Percentiles rank a stretch among this genome's conserved stretches.
Conservation (phyloP, 1,139 yeast genomes). For the Candida mesenterica region DNA sequence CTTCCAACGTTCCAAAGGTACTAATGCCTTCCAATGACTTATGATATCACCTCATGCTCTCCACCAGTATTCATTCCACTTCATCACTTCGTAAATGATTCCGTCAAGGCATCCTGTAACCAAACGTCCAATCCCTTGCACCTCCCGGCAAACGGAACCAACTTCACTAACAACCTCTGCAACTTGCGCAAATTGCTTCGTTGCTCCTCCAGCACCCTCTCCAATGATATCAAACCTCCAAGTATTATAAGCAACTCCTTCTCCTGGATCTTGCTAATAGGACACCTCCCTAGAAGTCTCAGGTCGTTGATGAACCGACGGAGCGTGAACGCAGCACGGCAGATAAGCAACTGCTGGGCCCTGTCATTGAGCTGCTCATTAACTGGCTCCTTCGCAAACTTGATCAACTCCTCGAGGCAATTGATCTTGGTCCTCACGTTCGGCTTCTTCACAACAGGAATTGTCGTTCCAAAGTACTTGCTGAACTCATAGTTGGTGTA, state of each 20-base stretch:
- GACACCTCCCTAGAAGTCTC: slow-evolving; percentile 28
- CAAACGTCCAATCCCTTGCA: slow-evolving; percentile 16
- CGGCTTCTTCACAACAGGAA: slow-evolving; percentile 21
- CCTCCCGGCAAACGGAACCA: slow-evolving; percentile 25
- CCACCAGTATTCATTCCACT: no score
- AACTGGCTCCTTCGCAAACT: slow-evolving; percentile 15
- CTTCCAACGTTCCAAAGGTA: no score
- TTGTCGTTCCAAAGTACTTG: slow-evolving; percentile 34
- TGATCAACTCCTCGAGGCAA: slow-evolving; percentile 35
- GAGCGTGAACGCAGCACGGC: slow-evolving; percentile 33
- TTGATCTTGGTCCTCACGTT: slow-evolving; percentile 29
- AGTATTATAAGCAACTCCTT: slow-evolving; percentile 30
- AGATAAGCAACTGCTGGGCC: slow-evolving; percentile 25
- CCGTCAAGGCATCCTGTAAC: not conserved
- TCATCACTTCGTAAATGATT: no score
- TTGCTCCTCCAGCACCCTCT: slow-evolving; percentile 7
- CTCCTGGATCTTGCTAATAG: slow-evolving; percentile 37
- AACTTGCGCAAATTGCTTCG: slow-evolving; percentile 13
- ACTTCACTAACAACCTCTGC: slow-evolving; percentile 23
- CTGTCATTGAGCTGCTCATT: slow-evolving; percentile 18
- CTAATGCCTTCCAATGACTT: no score
- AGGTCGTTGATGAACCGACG: slow-evolving; percentile 38
- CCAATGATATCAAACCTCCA: slow-evolving; percentile 20
- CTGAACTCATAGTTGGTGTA: slow-evolving; percentile 26
- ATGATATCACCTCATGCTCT: no score